A percentile compares a stretch with the other conserved stretches of the same genome.
phyloP scores from a whole-genome alignment of 306 rosid genomes.

The Dalbergia cochinchinensis region DNA sequence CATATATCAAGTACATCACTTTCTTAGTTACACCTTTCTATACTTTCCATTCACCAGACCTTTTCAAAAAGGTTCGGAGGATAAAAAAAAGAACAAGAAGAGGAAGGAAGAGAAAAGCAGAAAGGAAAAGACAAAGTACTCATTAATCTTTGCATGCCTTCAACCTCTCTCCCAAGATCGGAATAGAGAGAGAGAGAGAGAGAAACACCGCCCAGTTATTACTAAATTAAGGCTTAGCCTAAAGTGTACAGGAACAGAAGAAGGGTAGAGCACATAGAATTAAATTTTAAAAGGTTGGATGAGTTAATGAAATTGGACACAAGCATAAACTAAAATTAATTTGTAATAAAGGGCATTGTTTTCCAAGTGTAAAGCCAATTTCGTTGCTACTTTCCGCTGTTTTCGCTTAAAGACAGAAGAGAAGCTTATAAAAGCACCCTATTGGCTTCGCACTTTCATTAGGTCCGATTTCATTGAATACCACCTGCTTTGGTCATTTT shows the following conservation, averaged over 20 bases:
- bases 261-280: slow-evolving; percentile 33
- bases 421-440: slow-evolving; percentile 65
- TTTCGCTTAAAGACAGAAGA: slow-evolving; percentile 55
- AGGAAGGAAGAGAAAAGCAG: slow-evolving; percentile 3
- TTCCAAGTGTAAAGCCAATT: slow-evolving; percentile 70
- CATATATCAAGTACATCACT: background rate
- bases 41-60: background rate
- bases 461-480: slow-evolving; percentile 40
- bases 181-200: background rate
- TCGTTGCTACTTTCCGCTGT: slow-evolving; percentile 56
- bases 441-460: slow-evolving; percentile 52
- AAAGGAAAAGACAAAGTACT: slow-evolving; percentile 39
- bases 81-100: background rate
- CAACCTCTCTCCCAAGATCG: slow-evolving; percentile 13
- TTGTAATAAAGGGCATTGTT: slow-evolving; percentile 39
- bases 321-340: slow-evolving; percentile 36
- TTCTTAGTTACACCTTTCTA: background rate
- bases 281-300: background rate
- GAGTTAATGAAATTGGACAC: slow-evolving; percentile 25
- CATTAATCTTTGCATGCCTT: slow-evolving; percentile 42
- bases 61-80: background rate
- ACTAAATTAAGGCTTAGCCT: slow-evolving; percentile 14
- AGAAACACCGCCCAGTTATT: background rate
- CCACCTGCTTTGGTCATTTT: slow-evolving; percentile 51
- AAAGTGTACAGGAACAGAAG: slow-evolving; percentile 23